phyloP scores from a whole-genome alignment of 2,329 filamentous ascomycete genomes.

The Pseudogymnoascus pannorum region DNA sequence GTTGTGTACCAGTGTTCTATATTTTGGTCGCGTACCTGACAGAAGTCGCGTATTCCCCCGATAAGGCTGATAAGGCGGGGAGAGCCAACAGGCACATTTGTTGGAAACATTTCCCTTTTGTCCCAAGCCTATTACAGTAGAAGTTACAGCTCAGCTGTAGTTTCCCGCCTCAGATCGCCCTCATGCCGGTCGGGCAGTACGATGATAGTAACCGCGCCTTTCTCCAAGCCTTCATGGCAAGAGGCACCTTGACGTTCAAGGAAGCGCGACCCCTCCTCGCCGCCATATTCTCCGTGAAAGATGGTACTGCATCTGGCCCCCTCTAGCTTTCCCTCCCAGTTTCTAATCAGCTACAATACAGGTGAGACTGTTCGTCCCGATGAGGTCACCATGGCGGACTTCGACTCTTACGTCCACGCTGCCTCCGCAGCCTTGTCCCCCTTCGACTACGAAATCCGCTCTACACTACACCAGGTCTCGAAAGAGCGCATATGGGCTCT shows the following conservation, averaged over 20 bases:
- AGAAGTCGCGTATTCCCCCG: conserved; percentile 1
- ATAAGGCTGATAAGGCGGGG: conserved; percentile 2
- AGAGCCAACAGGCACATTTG: neutral
- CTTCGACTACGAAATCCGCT: conserved; percentile 85
- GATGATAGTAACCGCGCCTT: conserved; percentile 73
- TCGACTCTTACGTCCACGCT: conserved; percentile 60
- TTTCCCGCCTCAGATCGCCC: neutral
- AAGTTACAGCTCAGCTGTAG: neutral
- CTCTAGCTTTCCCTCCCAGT: neutral
- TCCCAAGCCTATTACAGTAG: neutral
- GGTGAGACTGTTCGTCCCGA: conserved; percentile 44
- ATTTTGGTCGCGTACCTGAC: conserved; percentile 6
- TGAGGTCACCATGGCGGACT: conserved; percentile 60
- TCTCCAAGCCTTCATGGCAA: conserved; percentile 77
- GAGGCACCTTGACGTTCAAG: conserved; percentile 66
- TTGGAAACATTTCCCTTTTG: neutral
- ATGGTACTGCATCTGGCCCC: conserved; percentile 16
- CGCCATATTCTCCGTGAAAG: conserved; percentile 54
- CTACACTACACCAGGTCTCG: conserved; percentile 58
- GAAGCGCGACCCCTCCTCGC: conserved; percentile 70
- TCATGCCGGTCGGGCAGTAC: conserved; percentile 16
- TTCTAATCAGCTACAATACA: conserved; percentile 19
- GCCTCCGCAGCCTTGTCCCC: conserved; percentile 66
- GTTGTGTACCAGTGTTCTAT: neutral
- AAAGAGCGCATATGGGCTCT: conserved; percentile 69